These are phyloP conservation scores for Periconia sp. DNA, from an alignment of 2,329 filamentous ascomycete species.

Conservation along the genomic window DNA sequence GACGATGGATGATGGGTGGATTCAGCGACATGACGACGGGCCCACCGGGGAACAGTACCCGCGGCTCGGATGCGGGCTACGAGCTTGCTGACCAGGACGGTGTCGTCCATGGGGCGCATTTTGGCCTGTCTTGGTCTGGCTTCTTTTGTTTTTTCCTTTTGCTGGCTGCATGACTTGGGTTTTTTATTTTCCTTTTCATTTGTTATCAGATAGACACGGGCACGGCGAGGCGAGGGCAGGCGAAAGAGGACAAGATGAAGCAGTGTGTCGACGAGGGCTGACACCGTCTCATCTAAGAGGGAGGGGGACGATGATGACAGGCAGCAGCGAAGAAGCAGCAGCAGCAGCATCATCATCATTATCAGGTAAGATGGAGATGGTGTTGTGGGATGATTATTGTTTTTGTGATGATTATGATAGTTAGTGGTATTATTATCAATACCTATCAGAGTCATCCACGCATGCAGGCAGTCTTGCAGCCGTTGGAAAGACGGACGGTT, in stretches of 20 bases:
- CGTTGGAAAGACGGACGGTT: no score
- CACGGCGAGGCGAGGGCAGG: background rate
- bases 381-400: no score
- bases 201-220: slow-evolving; percentile 27
- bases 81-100: background rate
- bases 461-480: no score
- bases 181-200: slow-evolving; percentile 22
- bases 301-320: background rate
- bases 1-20: slow-evolving; percentile 9
- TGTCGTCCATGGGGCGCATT: background rate
- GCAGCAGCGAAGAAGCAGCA: no score
- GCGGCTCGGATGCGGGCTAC: slow-evolving; percentile 23
- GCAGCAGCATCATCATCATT: no score
- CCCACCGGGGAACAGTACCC: slow-evolving; percentile 37
- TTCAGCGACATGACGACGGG: slow-evolving; percentile 24
- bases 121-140: background rate
- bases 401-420: no score
- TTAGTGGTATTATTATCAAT: no score
- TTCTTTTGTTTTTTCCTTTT: background rate
- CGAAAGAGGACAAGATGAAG: no score
- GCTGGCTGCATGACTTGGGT: background rate
- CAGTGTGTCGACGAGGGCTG: slow-evolving; percentile 17
- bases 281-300: slow-evolving; percentile 34
- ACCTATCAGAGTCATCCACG: no score
- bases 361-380: no score